Base-by-base conservation (phyloP, 106 monocot species). In the Dioscorea dumetorum region DNA sequence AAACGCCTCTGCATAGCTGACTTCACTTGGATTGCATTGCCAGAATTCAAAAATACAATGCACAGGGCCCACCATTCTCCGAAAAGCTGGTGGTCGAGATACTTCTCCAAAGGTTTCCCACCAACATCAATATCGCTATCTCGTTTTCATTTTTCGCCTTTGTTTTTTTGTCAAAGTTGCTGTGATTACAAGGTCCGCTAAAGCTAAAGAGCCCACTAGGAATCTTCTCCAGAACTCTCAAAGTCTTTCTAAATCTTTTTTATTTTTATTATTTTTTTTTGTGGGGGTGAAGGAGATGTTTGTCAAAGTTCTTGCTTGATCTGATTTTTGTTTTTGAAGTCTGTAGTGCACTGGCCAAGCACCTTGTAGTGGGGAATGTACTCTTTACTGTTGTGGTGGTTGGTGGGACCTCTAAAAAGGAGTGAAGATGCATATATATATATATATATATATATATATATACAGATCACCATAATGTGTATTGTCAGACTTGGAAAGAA, bases 321-420 rank as follows among this genome's bases (percentile, higher is more conserved):
- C 62, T 23, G 32, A 68, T 73, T 69, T 61, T 83, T 58, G 65
- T 56, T 58, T 68, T 74, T 33, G 76, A 70, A 64, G 74, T 64
- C 35, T 57, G 71, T 75, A 67, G 63, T 80, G 83, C 90, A 86
- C 83, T 80, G 83, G 51, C 80, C 63, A 67, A 72, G 68, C 80
- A 75, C 73, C 73, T 73, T 35, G 19, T 28, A 57, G 57, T 33
- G 69, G 79, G 69, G 72, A 67, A 67, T 57, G 73, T 67, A 56
- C 33, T 34, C 57, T 41, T 72, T 72, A 21, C 62, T 72, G 79
- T 70, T 33, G 70, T 91, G 79, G 84, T 81, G 88, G 78, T 57
- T 66, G 58, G 72, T 69, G 68, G 83, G 78, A 58, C 83, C 75
- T 57, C 72, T 70, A 62, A 70, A 78, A 83, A 80, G 77, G 63